phyloP scores from a whole-genome alignment of 139 green algal species.

The Trebouxia sp. region DNA sequence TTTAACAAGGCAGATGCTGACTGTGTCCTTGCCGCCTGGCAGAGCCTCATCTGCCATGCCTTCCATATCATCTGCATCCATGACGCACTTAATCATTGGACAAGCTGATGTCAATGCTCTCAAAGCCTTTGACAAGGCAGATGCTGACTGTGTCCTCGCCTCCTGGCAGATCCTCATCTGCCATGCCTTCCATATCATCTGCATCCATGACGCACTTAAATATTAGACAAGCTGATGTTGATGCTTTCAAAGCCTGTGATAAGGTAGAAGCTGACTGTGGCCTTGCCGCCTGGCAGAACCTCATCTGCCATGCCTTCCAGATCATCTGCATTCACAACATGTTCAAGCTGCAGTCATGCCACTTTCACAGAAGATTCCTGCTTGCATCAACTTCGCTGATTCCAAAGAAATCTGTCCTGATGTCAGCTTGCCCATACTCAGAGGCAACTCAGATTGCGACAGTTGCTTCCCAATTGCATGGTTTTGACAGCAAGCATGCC shows the following conservation, averaged over 20 bases:
- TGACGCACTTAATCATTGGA: too few relatives aligned
- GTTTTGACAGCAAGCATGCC: too few relatives aligned
- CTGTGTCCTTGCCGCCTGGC: neutral
- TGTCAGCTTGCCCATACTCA: too few relatives aligned
- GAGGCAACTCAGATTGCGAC: too few relatives aligned
- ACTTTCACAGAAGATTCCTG: too few relatives aligned
- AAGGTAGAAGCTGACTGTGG: conserved; percentile 77
- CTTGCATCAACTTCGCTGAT: too few relatives aligned
- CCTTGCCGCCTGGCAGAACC: neutral
- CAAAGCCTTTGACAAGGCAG: conserved; percentile 95
- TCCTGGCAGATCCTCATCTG: neutral
- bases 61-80: too few relatives aligned
- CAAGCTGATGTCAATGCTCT: conserved; percentile 94
- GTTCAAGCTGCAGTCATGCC: too few relatives aligned
- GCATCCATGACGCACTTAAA: too few relatives aligned
- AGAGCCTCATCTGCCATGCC: neutral
- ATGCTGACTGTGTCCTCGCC: conserved; percentile 55
- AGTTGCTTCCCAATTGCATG: too few relatives aligned
- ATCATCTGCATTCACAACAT: too few relatives aligned
- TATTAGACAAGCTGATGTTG: neutral
- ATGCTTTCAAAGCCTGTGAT: conserved; percentile 90
- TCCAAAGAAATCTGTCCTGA: too few relatives aligned
- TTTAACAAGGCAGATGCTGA: conserved; percentile 87
- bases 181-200: neutral
- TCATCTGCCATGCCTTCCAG: neutral